Evolutionary conservation across 202 grass and related monocot genomes (phyloP), one percentile per base, ranked within the genome.

Genomic region (Dendrocalamus latiflorus): DNA sequence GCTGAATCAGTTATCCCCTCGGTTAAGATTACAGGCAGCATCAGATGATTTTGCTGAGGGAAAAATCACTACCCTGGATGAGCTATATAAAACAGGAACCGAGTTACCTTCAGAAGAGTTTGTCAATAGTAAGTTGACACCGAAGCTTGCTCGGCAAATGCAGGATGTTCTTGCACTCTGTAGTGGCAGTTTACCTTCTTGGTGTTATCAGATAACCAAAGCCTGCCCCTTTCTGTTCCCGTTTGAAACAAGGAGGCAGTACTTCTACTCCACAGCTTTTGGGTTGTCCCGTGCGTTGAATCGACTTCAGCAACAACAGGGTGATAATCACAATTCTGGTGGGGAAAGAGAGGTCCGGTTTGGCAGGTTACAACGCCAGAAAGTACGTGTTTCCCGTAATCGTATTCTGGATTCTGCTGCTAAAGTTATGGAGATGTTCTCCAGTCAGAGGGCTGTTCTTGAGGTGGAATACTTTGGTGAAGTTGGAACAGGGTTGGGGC

Each of bases 391-490:
- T 79, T 81, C 87, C 70, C 85, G 91, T 75, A 88, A 80, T 39
- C 85, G 85, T 61, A 93, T 93, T 45, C 76, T 93, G 78, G 88
- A 87, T 43, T 93, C 91, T 76, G 91, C 91, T 25, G 62, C 79
- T 33, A 90, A 93, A 89, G 88, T 93, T 20, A 90, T 93, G 91
- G 85, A 90, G 62, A 85, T 90, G 85, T 90, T 88, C 85, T 81
- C 84, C 28, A 79, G 91, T 77, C 84, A 85, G 42, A 90, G 83
- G 58, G 78, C 91, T 79, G 88, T 88, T 69, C 91, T 93, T 80
- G 91, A 93, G 83, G 91, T 93, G 60, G 91, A 93, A 90, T 93
- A 93, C 54, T 90, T 88, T 83, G 91, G 88, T 65, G 91, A 93
- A 78, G 91, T 93, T 88, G 91, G 91, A n/a, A 85, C 91, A n/a